Evolutionary conservation across 2,329 filamentous ascomycete species (phyloP), one percentile per base, ranked within the genome.

Genomic region (Beauveria medogensis): DNA sequence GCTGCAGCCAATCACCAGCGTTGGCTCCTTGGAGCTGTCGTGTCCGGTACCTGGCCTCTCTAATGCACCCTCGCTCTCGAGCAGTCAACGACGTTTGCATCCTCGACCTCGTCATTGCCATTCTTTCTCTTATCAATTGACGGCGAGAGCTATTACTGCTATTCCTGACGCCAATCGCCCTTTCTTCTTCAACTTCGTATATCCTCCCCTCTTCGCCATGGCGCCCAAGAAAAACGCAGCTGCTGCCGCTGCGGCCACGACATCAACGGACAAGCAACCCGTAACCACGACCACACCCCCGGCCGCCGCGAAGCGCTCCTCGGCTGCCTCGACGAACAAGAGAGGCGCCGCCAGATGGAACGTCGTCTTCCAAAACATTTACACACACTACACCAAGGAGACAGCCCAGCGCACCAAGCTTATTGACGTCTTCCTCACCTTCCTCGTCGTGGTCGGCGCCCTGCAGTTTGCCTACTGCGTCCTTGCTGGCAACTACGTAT

Each of bases 401-500:
- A 99, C 94, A 50, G 87, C 93, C 52, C 92, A 96, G 81, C 86
- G 93, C 64, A 93, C 89, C 53, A 94, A 96, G 82, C 83, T 99
- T 64, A 83, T 97, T 64, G 94, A 99, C 74, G 83, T 84, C 41
- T 99, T 99, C 74, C 87, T 99, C 84, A 84, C 76, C 3, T 99
- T 97, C 74, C 78, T 99, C 62, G 85, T 94, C 24, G 80, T 87
- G 1, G 90, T 96, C 5, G 94, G 92, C 55, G 91, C 79, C n/a
- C 74, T 97, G 69, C 94, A 99, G 76, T 97, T 99, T 74, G 73
- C 90, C 63, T 99, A 99, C 77, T 97, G 93, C 73, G 80, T 97
- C 60, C 71, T 97, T 67, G 91, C 86, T 59, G 94, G 94, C 66
- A 97, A 97, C 77, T 99, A 93, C 71, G 94, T 99, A 83, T 64